phyloP scores from a whole-genome alignment of 352 stramenopile species.

The Phytopythium cucurbitacearum region DNA sequence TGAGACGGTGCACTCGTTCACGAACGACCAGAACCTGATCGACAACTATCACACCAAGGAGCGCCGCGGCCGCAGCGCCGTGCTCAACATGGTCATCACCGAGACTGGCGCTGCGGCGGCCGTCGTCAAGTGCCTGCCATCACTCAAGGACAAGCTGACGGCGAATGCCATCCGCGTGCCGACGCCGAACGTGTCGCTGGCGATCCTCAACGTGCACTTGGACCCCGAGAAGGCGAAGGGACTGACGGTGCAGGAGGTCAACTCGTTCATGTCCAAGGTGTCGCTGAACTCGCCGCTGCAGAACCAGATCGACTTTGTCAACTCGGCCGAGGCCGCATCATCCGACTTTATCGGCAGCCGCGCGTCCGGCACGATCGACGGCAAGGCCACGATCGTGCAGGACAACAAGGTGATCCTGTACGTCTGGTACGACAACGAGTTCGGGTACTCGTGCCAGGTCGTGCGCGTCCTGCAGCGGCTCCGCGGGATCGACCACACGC shows the following conservation, averaged over 20 bases:
- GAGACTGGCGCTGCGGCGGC: conserved; percentile 79
- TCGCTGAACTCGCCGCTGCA: conserved; percentile 82
- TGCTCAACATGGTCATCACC: conserved; percentile 90
- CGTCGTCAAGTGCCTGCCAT: conserved; percentile 89
- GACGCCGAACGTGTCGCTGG: conserved; percentile 97
- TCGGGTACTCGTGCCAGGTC: conserved; percentile 86
- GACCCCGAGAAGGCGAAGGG: conserved; percentile 65
- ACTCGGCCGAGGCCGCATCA: conserved; percentile 78
- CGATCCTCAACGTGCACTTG: conserved; percentile 94
- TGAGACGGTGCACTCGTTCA: conserved; percentile 89
- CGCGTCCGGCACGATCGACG: conserved; percentile 70
- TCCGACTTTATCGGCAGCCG: conserved; percentile 83
- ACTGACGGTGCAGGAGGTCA: conserved; percentile 69
- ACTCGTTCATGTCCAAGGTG: conserved; percentile 73
- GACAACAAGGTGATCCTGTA: conserved; percentile 85
- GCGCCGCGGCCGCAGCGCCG: conserved; percentile 76
- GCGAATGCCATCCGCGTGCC: conserved; percentile 98
- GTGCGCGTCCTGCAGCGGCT: conserved; percentile 77
- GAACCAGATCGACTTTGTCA: conserved; percentile 88
- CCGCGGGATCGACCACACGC: conserved; percentile 69
- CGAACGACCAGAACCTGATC: conserved; percentile 88
- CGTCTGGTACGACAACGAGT: conserved; percentile 92
- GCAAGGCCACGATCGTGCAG: conserved; percentile 81
- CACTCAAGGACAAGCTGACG: conserved; percentile 96
- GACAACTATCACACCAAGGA: conserved; percentile 89